Base-by-base conservation (phyloP, 2,329 filamentous ascomycete species). In the Plenodomus lindquistii region DNA sequence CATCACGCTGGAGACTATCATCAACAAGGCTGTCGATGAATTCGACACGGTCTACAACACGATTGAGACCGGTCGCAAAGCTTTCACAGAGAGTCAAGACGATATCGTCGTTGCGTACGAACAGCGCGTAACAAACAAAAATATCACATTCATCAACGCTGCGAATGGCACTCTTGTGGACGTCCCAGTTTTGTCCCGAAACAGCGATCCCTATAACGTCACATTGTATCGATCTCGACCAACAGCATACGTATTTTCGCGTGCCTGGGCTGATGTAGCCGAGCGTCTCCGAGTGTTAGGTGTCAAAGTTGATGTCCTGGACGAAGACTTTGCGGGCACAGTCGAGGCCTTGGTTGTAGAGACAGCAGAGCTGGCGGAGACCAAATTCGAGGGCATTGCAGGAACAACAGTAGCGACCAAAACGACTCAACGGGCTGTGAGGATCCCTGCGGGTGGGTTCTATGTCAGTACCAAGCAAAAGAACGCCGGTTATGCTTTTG, bases 401-500 rank as follows among this genome's bases (percentile, higher is more conserved):
- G 40, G 57, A n/a, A 63, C 59, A 9, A 55, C 54, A 1, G 52
- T 64, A 0, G 53, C 48, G 18, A 62, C 59, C 1, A 35, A 46
- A 7, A 22, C 50, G 20, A 45, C 54, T 2, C 38, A 46, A 29
- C 48, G 55, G 21, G 46, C 48, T 24, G 48, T 61, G 2, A 44
- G 40, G 8, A 48, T 65, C 15, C 62, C 62, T 4, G 49, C 45
- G 4, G 62, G 60, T 0, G 60, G 53, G 2, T 63, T 55, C 36
- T 50, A 52, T 31, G 54, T 65, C 20, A 53, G 55, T 37, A 62
- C 59, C 3, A 54, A 49, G 48, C 62, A 63, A 48, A 59, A 58
- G 52, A 63, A 63, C 40, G 60, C 59, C 16, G 60, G 53, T 15
- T 55, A 60, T 54, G 57, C 60, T 9, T 62, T 63, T 48, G 52